phyloP scores from a whole-genome alignment of 164 flowering plant genomes.

The Echeveria elegans region DNA sequence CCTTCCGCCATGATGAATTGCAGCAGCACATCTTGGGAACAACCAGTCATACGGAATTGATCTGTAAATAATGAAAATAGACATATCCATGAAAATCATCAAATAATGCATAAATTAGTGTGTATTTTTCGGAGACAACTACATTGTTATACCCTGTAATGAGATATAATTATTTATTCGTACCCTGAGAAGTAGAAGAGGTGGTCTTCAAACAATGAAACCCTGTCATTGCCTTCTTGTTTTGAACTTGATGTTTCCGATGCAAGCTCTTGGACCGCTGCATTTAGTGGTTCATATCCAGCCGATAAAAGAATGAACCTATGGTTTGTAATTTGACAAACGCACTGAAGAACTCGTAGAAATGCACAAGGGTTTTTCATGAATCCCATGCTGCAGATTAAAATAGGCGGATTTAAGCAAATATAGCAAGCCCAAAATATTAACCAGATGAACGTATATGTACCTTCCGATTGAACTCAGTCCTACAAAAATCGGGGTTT shows the following conservation, averaged over 20 bases:
- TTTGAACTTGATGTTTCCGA: slow-evolving; percentile 17
- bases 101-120: too few species aligned
- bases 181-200: slow-evolving; percentile 84
- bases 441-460: not conserved
- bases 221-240: slow-evolving; percentile 27
- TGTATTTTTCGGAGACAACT: not conserved
- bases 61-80: slow-evolving; percentile 29
- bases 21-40: slow-evolving; percentile 66
- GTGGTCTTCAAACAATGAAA: slow-evolving; percentile 39
- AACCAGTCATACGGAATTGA: slow-evolving; percentile 76
- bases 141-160: not conserved
- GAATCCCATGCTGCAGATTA: slow-evolving; percentile 79
- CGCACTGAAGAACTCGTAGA: slow-evolving; percentile 52
- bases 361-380: slow-evolving; percentile 61
- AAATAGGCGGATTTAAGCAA: slow-evolving; percentile 7
- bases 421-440: not conserved
- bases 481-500: slow-evolving; percentile 64
- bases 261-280: slow-evolving; percentile 32
- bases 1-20: slow-evolving; percentile 97
- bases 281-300: slow-evolving; percentile 69
- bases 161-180: slow-evolving; percentile 39
- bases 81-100: too few species aligned
- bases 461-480: slow-evolving; percentile 81
- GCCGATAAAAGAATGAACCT: slow-evolving; percentile 70
- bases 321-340: slow-evolving; percentile 32